phyloP scores from a whole-genome alignment of 257 asterid species.

The Fraxinus pennsylvanica region DNA sequence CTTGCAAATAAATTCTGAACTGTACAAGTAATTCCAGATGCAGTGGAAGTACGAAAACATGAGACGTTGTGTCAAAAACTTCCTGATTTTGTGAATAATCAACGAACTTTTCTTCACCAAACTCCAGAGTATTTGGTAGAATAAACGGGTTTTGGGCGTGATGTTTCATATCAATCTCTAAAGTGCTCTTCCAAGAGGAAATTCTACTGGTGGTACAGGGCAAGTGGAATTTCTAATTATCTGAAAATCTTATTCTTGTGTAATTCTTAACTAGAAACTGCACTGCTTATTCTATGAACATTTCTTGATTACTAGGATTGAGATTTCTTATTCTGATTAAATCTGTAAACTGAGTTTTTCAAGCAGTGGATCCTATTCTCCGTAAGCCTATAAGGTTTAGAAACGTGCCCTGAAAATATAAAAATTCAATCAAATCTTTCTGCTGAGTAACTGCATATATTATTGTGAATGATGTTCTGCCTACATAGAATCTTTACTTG shows the following conservation, averaged over 20 bases:
- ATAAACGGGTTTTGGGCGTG: neutral
- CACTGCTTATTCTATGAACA: neutral
- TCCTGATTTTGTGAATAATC: neutral
- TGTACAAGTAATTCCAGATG: neutral
- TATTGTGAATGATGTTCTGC: too few relatives aligned
- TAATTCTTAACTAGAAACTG: too few relatives aligned
- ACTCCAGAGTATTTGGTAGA: neutral
- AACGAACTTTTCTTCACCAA: neutral
- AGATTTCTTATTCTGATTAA: neutral
- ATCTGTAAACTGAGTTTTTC: neutral
- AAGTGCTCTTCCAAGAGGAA: too few relatives aligned
- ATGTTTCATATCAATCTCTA: neutral
- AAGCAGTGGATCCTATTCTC: too few relatives aligned
- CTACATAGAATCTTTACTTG: too few relatives aligned
- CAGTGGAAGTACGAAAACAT: neutral
- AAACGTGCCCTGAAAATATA: too few relatives aligned
- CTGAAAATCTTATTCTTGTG: neutral
- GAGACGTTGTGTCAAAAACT: neutral
- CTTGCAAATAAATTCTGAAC: neutral
- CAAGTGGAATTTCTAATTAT: neutral
- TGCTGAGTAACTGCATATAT: too few relatives aligned
- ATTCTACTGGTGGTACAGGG: neutral
- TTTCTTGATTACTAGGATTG: neutral
- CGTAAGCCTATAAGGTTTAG: too few relatives aligned
- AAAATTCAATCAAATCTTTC: too few relatives aligned